Conservation (phyloP, 2,329 filamentous ascomycete genomes). For the Akanthomyces muscarius region DNA sequence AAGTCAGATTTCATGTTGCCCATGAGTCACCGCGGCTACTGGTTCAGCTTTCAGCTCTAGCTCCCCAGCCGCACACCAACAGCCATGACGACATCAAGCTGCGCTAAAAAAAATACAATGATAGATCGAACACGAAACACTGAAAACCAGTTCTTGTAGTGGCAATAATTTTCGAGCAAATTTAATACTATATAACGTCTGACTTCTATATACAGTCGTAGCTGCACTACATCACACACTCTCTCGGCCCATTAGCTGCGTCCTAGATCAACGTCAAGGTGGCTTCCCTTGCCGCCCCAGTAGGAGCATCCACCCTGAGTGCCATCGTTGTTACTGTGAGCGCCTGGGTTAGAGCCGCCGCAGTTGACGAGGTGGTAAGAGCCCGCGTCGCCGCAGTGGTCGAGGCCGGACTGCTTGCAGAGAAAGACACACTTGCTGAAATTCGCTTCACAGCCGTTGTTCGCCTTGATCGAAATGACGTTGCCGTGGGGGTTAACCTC, state of each 20-base stretch:
- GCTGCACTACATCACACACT: neutral
- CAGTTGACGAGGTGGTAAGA: conserved; percentile 39
- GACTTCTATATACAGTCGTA: too few relatives aligned
- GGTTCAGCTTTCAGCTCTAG: too few relatives aligned
- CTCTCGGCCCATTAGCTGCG: neutral
- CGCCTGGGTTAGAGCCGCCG: conserved; percentile 10
- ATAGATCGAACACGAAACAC: too few relatives aligned
- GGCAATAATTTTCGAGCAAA: too few relatives aligned
- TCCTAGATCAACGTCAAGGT: neutral
- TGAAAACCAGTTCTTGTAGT: too few relatives aligned
- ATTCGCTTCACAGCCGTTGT: conserved; percentile 34
- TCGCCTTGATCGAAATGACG: conserved; percentile 30
- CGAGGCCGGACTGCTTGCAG: conserved; percentile 29
- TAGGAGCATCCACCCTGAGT: neutral
- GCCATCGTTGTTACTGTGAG: neutral
- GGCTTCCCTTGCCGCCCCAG: neutral
- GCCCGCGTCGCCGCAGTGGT: conserved; percentile 30
- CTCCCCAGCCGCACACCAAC: too few relatives aligned
- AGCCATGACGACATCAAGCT: too few relatives aligned
- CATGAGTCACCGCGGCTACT: neutral
- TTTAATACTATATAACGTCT: too few relatives aligned
- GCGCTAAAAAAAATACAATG: too few relatives aligned
- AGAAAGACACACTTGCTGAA: conserved; percentile 40
- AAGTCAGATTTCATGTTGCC: neutral
- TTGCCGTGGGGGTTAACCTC: conserved; percentile 41